Base-by-base conservation (phyloP, 2,329 filamentous ascomycete species). In the Colletotrichum gigasporum region DNA sequence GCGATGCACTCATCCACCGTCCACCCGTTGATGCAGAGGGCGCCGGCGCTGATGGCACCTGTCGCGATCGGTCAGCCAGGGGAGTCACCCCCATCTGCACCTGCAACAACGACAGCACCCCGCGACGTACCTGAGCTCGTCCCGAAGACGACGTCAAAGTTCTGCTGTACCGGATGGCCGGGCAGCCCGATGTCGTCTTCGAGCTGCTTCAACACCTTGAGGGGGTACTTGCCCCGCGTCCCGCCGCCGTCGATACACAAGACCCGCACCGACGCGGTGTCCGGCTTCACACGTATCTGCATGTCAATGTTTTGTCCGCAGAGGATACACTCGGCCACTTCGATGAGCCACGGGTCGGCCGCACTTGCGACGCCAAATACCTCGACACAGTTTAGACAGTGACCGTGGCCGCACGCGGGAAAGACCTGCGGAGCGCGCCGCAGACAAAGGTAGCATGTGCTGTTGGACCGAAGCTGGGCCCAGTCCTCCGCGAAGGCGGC, bases 171-270 rank as follows among this genome's bases (percentile, higher is more conserved):
- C 2, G 16, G 16, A 12, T 57, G 11, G 44, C 16, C 7, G 0
- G 20, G 60, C 14, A 63, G 41, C 26, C 61, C 10, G 30, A 74
- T 63, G 11, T 39, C 51, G 16, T 68, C 51, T 68, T 75, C 69
- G 3, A 76, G 45, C 20, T 70, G 47, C 47, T 73, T 56, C 6
- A 76, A 65, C 34, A 76, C 71, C 8, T 68, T 45, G 2, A 76
- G 70, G 4, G 57, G 64, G 9, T 73, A 74, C 5, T 76, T 65
- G 2, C 74, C 73, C 10, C 72, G 69, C 22, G 74, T 69, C 2
- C 74, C 69, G n/a, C 74, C 69, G 11, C 69, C 69, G 63, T 76
- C 56, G 14, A 65, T 57, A 10, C 18, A 41, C 11, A 63, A 14
- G 7, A 63, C 45, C 1, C 11, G 8, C 14, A 32, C 16, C 1